Evolutionary conservation across 768 basidiomycete genomes (phyloP).

Genomic region (Multifurca ochricompacta): DNA sequence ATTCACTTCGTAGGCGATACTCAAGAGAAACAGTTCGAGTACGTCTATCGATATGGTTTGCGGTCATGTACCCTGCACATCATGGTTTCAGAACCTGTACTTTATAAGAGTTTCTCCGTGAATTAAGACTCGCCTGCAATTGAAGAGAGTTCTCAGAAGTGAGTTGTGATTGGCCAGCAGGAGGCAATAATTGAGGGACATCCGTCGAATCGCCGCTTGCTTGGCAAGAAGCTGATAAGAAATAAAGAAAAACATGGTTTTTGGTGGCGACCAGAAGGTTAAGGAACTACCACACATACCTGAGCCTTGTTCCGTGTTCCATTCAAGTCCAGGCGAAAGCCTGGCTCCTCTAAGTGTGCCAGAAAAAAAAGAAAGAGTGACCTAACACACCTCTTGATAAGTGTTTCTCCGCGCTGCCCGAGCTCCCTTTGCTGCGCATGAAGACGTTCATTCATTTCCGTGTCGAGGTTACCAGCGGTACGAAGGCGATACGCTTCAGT

Average conservation of each 20-base stretch:
- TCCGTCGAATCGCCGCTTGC: not conserved
- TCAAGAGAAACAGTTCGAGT: no score
- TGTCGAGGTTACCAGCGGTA: not conserved
- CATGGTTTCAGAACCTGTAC: not conserved
- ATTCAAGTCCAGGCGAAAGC: constrained; percentile 9
- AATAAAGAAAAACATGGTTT: not conserved
- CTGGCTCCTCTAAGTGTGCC: not conserved
- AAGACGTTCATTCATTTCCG: not conserved
- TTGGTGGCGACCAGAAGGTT: no score
- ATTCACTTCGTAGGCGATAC: no score
- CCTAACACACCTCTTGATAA: constrained; percentile 3
- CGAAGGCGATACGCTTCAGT: constrained; percentile 10
- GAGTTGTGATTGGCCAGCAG: not conserved
- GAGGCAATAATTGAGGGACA: not conserved
- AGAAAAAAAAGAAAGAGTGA: not conserved
- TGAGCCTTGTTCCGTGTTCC: not conserved
- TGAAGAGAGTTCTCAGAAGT: not conserved
- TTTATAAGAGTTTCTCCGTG: not conserved
- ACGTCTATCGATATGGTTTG: not conserved
- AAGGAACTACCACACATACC: no score
- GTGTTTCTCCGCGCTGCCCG: constrained; percentile 2
- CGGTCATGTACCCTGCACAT: not conserved
- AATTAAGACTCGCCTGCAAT: constrained; percentile 6
- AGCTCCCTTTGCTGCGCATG: constrained; percentile 2
- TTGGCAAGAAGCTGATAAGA: not conserved